Evolutionary conservation across 2,329 filamentous ascomycete species (phyloP).

Genomic region (Orbilia ellipsospora): DNA sequence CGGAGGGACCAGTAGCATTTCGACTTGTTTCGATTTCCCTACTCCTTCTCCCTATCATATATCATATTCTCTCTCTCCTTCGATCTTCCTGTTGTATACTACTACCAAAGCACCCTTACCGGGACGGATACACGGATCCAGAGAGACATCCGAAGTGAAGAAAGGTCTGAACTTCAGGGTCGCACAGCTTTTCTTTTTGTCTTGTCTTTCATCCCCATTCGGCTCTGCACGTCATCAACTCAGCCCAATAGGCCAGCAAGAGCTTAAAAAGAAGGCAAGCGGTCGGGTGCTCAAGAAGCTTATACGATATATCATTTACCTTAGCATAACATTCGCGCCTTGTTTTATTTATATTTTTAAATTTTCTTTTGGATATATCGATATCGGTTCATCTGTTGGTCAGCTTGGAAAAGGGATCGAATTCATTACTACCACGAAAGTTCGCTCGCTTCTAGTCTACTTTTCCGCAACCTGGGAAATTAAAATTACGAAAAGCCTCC

Average conservation of each 20-base stretch:
- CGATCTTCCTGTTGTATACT: conserved; percentile 6
- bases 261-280: conserved; percentile 25
- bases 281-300: conserved; percentile 22
- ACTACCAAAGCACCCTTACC: conserved; percentile 37
- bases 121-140: conserved; percentile 42
- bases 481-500: conserved; percentile 2
- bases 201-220: neutral
- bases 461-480: conserved; percentile 7
- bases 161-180: conserved; percentile 4
- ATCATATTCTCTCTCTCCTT: neutral
- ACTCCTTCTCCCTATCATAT: neutral
- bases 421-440: conserved; percentile 5
- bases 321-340: neutral
- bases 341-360: conserved; percentile 7
- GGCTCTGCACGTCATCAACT: conserved; percentile 42
- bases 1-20: conserved; percentile 23
- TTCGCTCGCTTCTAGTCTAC: neutral
- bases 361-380: neutral
- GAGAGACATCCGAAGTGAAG: conserved; percentile 26
- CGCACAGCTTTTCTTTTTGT: conserved; percentile 31
- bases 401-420: no score
- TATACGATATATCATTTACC: neutral
- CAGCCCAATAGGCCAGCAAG: conserved; percentile 13
- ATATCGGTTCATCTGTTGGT: neutral
- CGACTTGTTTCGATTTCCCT: conserved; percentile 31